These are phyloP conservation scores for Nemania serpens DNA, from an alignment of 2,329 filamentous ascomycete species.

Conservation along the genomic window DNA sequence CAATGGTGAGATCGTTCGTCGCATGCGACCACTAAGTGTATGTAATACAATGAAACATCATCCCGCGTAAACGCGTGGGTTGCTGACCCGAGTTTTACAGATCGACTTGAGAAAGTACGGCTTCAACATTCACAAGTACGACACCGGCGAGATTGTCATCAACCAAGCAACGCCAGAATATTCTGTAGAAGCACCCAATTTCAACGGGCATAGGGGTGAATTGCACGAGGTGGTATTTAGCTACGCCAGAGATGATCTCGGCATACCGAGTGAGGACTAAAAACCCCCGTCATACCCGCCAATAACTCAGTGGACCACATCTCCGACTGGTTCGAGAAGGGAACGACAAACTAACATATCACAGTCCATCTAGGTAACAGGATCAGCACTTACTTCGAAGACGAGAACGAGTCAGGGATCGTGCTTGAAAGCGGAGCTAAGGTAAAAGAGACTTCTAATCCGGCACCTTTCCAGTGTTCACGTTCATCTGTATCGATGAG, in stretches of 20 bases:
- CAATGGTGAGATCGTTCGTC: slow-evolving; percentile 51
- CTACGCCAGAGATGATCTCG: slow-evolving; percentile 58
- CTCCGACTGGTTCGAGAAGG: too few relatives aligned
- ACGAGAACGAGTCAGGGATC: slow-evolving; percentile 55
- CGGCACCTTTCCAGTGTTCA: neutral
- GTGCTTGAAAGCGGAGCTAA: slow-evolving; percentile 53
- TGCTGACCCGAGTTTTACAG: neutral
- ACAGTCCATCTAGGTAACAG: slow-evolving; percentile 53
- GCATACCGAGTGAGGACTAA: slow-evolving; percentile 49
- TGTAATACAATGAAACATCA: neutral
- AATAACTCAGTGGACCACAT: neutral
- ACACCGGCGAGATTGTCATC: slow-evolving; percentile 62
- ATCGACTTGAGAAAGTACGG: slow-evolving; percentile 59
- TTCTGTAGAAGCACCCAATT: slow-evolving; percentile 55
- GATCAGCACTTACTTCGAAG: slow-evolving; percentile 60
- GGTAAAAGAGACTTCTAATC: slow-evolving; percentile 33
- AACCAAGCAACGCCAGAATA: slow-evolving; percentile 55
- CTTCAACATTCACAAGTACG: slow-evolving; percentile 66
- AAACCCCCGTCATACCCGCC: neutral
- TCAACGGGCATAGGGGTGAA: slow-evolving; percentile 66
- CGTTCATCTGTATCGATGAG: too few relatives aligned
- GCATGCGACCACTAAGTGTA: slow-evolving; percentile 52
- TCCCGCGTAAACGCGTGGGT: neutral
- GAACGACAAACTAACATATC: neutral
- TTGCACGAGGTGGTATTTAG: slow-evolving; percentile 63